phyloP scores from a whole-genome alignment of 495 filamentous ascomycete species.

The Tuber calosporum region DNA sequence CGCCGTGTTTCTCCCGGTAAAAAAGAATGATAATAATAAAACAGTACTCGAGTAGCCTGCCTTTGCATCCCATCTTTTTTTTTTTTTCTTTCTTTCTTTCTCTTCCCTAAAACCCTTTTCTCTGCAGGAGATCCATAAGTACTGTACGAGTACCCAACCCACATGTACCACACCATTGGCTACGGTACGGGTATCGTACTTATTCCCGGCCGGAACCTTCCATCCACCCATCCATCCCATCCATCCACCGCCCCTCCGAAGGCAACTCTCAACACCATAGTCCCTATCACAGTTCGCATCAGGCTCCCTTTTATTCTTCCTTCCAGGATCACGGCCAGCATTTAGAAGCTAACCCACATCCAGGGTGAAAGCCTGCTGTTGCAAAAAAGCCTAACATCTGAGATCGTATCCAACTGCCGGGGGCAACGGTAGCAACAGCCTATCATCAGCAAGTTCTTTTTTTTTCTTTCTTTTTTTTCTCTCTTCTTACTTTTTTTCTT shows the following conservation, averaged over 20 bases:
- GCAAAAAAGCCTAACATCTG: background rate
- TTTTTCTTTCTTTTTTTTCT: background rate
- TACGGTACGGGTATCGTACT: background rate
- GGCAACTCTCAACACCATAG: background rate
- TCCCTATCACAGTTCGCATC: background rate
- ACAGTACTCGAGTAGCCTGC: background rate
- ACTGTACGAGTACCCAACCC: background rate
- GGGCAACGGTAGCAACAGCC: background rate
- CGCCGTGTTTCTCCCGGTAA: background rate
- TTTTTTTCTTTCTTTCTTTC: too few species aligned
- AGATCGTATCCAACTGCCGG: background rate
- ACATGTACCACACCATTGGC: background rate
- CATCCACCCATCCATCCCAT: background rate
- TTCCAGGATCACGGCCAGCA: background rate
- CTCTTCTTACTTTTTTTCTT: background rate
- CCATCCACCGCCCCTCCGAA: background rate
- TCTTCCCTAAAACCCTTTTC: background rate
- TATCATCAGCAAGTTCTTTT: background rate
- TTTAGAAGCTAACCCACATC: background rate
- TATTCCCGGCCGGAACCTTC: background rate
- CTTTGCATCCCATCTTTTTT: slow-evolving; percentile 2
- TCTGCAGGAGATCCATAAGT: background rate
- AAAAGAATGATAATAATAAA: background rate
- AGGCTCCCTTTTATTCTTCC: background rate
- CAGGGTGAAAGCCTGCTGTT: background rate